Base-by-base conservation (phyloP, 495 filamentous ascomycete species). In the Aspergillus cavernicola region DNA sequence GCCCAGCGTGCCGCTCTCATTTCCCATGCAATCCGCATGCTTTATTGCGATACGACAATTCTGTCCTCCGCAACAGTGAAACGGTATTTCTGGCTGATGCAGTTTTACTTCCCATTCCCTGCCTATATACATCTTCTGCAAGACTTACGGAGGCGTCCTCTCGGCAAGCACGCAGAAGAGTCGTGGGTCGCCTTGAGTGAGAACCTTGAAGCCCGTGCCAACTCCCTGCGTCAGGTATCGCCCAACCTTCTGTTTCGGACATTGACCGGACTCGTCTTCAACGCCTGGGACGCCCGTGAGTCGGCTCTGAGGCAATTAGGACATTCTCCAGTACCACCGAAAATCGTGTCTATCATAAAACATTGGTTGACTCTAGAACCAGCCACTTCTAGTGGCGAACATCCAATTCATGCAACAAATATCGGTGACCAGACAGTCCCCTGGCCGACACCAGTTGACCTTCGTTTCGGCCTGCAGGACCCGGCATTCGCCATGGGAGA, bases 91-190 rank as follows among this genome's bases (percentile, higher is more conserved):
- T 85, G 80, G 80, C 43, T 76, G 0, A 11, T 61, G 18, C 56
- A 68, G 0, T 64, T 68, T 19, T 49, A 83, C 56, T 83, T 83
- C 58, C 81, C 79, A 6, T 75, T 82, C 35, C 72, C 72, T 0
- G 77, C 71, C 6, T 83, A 81, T 54, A 50, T 78, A 15, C 69
- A 80, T 28, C 45, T 81, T n/a, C 40, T 72, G 4, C 70, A 80
- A 54, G 67, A 79, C 33, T 47, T 82, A 37, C 66, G 58, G 37
- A 63, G 53, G 46, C 67, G 70, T 24, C 77, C 79, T 39, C 10
- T 48, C 12, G 35, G 49, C 9, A 35, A 60, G 6, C 60, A 71
- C 7, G 66, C 71, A 19, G 56, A 61, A 47, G 22, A 60, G 22
- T 66, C 66, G 6, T 84, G 81, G 81, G 54, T 72, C 9, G 44